phyloP scores from a whole-genome alignment of 331 rosid genomes.

The Quercus lobata region DNA sequence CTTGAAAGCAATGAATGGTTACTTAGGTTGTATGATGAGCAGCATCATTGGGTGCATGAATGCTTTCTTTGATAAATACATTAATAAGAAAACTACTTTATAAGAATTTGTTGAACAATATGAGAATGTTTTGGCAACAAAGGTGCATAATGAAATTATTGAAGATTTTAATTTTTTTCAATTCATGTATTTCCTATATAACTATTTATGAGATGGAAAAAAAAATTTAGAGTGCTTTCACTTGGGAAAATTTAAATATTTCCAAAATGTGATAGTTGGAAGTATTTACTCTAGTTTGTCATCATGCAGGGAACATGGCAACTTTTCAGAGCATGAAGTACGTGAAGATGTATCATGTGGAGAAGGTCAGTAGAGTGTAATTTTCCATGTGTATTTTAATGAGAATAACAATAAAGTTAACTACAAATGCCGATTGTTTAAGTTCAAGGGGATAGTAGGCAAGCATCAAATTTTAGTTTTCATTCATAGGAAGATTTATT shows the following conservation, averaged over 20 bases:
- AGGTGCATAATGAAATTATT: constrained; percentile 11
- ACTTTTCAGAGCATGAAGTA: constrained; percentile 4
- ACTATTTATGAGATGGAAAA: constrained; percentile 20
- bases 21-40: constrained; percentile 7
- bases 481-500: no score
- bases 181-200: not conserved
- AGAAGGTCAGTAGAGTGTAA: not conserved
- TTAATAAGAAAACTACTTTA: constrained; percentile 5
- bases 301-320: not conserved
- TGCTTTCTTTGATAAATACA: constrained; percentile 13
- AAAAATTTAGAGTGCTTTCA: constrained; percentile 4
- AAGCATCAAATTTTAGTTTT: no score
- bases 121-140: not conserved
- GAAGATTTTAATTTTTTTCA: constrained; percentile 14
- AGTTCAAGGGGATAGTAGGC: no score
- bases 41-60: not conserved
- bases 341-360: not conserved
- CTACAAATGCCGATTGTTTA: rapidly evolving
- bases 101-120: constrained; percentile 23
- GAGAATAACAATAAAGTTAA: not conserved
- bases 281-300: constrained; percentile 13
- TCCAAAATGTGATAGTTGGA: constrained; percentile 12
- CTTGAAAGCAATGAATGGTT: constrained; percentile 12
- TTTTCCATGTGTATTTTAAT: not conserved
- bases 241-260: constrained; percentile 7